Base-by-base conservation (phyloP, 208 protist genomes). In the Herpetomonas samuelpessoai region DNA sequence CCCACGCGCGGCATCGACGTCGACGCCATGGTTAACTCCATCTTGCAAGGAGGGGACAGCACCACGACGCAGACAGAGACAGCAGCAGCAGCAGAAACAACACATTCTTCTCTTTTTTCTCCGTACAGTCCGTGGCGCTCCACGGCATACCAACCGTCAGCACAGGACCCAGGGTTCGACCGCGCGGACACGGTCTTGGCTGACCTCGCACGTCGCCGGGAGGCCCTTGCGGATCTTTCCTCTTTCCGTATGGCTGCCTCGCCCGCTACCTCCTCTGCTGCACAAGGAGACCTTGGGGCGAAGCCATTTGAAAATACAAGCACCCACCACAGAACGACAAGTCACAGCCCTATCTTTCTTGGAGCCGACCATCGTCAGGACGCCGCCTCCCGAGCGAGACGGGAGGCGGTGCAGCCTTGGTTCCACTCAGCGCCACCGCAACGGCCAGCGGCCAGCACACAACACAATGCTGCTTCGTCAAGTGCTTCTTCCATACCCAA, bases 391-490 rank as follows among this genome's bases (percentile, higher is more conserved):
- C 53, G 53, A 14, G 53, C 53, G 7, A 29, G 24, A 24, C 28
- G 53, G n/a, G 53, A 47, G 53, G 53, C 53, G 14, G 19, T 58
- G 6, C 35, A 14, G 35, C 35, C 35, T 14, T 14, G 6, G 35
- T 41, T 41, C 14, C 9, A 41, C n/a, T n/a, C n/a, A n/a, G n/a
- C n/a, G 10, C 24, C 38, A n/a, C 55, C 31, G 19, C 39, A 1
- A n/a, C 39, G 21, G 14, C 51, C 28, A 4, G 9, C 18, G n/a
- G 44, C 24, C 10, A 49, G n/a, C n/a, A n/a, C n/a, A n/a, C n/a
- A n/a, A n/a, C n/a, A n/a, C n/a, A n/a, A n/a, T n/a, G n/a, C n/a
- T n/a, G n/a, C n/a, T n/a, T n/a, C n/a, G n/a, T n/a, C n/a, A n/a
- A n/a, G n/a, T n/a, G n/a, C n/a, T n/a, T n/a, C n/a, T n/a, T n/a